phyloP scores from a whole-genome alignment of 1,284 basidiomycete genomes.

The Pterulicium gracile region DNA sequence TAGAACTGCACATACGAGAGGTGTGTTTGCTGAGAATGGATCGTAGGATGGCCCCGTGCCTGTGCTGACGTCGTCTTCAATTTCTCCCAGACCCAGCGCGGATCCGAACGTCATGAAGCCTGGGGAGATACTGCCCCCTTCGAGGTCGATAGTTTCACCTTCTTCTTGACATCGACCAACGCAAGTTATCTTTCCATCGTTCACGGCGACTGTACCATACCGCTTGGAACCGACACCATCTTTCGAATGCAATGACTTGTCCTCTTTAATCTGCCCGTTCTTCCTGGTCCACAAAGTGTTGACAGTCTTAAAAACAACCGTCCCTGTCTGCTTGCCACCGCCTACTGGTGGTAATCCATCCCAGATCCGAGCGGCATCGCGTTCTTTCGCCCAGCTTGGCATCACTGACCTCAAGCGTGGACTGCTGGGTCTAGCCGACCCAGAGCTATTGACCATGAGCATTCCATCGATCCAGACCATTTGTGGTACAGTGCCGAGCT shows the following conservation, averaged over 20 bases:
- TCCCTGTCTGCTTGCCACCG: constrained; percentile 22
- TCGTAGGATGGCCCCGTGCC: constrained; percentile 49
- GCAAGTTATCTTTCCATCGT: constrained; percentile 33
- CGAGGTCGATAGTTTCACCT: constrained; percentile 25
- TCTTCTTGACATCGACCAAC: constrained; percentile 19
- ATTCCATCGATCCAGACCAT: constrained; percentile 65
- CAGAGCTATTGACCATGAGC: constrained; percentile 41
- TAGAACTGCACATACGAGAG: no score
- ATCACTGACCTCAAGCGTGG: constrained; percentile 15
- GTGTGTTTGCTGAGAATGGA: constrained; percentile 34
- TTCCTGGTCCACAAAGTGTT: constrained; percentile 24
- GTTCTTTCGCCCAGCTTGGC: constrained; percentile 51
- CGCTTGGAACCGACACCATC: constrained; percentile 14
- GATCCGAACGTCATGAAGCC: constrained; percentile 55
- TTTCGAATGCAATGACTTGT: constrained; percentile 16
- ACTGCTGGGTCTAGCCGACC: constrained; percentile 16
- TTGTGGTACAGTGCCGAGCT: constrained; percentile 48
- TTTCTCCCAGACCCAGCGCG: constrained; percentile 53
- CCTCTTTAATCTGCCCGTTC: constrained; percentile 19
- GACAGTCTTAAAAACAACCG: constrained; percentile 42
- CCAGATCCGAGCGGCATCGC: constrained; percentile 36
- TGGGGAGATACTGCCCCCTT: constrained; percentile 38
- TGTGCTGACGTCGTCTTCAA: constrained; percentile 55
- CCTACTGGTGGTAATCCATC: constrained; percentile 58
- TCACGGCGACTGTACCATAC: constrained; percentile 27